phyloP scores from a whole-genome alignment of 208 protist species.

The Phytomonas sp. region DNA sequence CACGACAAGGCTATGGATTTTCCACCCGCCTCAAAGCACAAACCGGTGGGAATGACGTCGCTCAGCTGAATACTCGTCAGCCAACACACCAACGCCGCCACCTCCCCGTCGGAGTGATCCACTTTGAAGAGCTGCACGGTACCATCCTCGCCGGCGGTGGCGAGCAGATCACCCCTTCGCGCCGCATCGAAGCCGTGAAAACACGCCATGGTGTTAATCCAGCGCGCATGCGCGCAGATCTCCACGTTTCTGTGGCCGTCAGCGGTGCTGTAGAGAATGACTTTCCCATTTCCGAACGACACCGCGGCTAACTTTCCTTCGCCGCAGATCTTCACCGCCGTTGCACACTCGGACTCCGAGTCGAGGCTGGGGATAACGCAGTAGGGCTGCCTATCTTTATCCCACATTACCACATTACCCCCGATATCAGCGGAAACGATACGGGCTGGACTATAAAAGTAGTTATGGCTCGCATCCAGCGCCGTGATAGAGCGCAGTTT shows the following conservation, averaged over 20 bases:
- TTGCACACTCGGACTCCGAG: slow-evolving; percentile 28
- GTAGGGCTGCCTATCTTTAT: slow-evolving; percentile 11
- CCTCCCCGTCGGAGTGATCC: neutral
- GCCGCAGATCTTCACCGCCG: slow-evolving; percentile 23
- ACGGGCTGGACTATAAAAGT: neutral
- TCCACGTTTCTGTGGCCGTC: slow-evolving; percentile 21
- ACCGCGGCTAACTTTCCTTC: slow-evolving; percentile 19
- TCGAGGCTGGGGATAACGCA: slow-evolving; percentile 15
- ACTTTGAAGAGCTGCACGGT: neutral
- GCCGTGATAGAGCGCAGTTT: slow-evolving; percentile 30
- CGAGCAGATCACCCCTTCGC: slow-evolving; percentile 13
- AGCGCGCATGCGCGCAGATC: slow-evolving; percentile 56
- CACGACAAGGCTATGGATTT: neutral
- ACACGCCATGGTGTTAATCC: slow-evolving; percentile 48
- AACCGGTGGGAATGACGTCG: neutral
- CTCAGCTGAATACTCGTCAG: neutral
- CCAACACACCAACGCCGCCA: neutral
- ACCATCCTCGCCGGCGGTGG: slow-evolving; percentile 47
- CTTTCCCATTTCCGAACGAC: slow-evolving; percentile 41
- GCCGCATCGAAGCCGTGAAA: neutral
- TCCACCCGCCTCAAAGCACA: neutral
- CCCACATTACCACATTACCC: slow-evolving; percentile 42
- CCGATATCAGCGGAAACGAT: slow-evolving; percentile 30
- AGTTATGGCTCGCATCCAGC: slow-evolving; percentile 18
- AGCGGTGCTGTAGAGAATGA: slow-evolving; percentile 24